Base-by-base conservation (phyloP, 805 yeast genomes). In the Candida maesae region DNA sequence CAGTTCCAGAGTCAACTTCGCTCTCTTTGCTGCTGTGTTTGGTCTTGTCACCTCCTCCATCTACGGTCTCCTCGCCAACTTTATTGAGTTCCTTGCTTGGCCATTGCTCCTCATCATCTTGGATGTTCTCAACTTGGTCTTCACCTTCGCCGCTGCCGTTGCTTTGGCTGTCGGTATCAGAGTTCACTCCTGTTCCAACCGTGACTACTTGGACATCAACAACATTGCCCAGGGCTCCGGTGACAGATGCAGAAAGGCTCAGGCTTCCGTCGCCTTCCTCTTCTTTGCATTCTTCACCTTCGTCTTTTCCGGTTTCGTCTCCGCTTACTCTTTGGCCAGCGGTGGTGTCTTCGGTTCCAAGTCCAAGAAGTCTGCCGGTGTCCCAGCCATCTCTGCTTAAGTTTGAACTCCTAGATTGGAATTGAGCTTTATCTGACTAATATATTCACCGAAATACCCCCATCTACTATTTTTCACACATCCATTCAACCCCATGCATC, bases 241-340 rank as follows among this genome's bases (percentile, higher is more conserved):
- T 17, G 85, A 79, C 59, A 81, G 98, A 74, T 93, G 99, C 73
- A 86, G 97, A 76, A 82, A 87, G 71, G 89, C 95, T 42, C 98
- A 93, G 76, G 88, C 88, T 48, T 64, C 83, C 15, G 74, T 72
- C 55, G 89, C 90, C 38, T 85, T 86, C 79, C 74, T 84, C 60
- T 93, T 79, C 83, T 81, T 93, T 66, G 75, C 93, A 43, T 80
- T 84, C 74, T 78, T 80, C 61, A 66, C 81, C 63, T 84, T 87
- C 64, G 65, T 87, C 50, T 84, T 74, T 56, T 77, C 89, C 51
- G 58, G 77, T 46, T 67, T 67, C 48, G 61, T 79, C 63, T 73
- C 81, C 42, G 51, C 64, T 37, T 64, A 74, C 46, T 71, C 78
- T 39, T 64, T 84, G 64, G 63, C 78, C 58, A 63, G 74, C 49